These are phyloP conservation scores for Murraya koenigii DNA, from an alignment of 345 rosid species.

Conservation along the genomic window DNA sequence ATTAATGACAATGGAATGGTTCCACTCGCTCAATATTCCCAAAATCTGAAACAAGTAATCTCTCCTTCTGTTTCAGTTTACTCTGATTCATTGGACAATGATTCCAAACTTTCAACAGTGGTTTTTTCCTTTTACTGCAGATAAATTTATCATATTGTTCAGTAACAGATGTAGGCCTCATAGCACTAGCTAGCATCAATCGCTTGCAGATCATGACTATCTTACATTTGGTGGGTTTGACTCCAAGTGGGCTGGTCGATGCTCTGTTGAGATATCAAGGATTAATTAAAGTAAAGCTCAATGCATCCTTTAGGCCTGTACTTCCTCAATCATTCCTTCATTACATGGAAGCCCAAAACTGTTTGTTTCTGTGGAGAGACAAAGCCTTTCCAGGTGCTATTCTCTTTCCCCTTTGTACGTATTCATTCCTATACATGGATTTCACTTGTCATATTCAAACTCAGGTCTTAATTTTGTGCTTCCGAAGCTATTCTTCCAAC, in stretches of 20 bases:
- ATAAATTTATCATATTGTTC: slow-evolving; percentile 58
- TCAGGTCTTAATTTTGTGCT: not conserved
- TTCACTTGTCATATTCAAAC: too few species aligned
- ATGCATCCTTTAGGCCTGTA: slow-evolving; percentile 38
- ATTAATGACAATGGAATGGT: slow-evolving; percentile 61
- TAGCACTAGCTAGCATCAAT: slow-evolving; percentile 57
- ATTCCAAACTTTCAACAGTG: not conserved
- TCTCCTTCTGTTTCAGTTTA: not conserved
- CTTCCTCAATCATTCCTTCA: slow-evolving; percentile 41
- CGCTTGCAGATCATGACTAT: slow-evolving; percentile 57
- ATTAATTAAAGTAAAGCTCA: slow-evolving; percentile 62
- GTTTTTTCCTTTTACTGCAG: slow-evolving; percentile 31
- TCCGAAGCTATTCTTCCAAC: not conserved
- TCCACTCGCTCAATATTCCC: slow-evolving; percentile 62
- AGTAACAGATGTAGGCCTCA: slow-evolving; percentile 60
- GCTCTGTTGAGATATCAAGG: slow-evolving; percentile 59
- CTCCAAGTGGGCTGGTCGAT: slow-evolving; percentile 52
- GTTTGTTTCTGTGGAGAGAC: slow-evolving; percentile 63
- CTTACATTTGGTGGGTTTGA: slow-evolving; percentile 58
- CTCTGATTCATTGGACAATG: not conserved
- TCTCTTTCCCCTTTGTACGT: not conserved
- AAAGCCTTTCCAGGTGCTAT: slow-evolving; percentile 33
- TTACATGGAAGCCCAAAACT: slow-evolving; percentile 50
- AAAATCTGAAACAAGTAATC: slow-evolving; percentile 58
- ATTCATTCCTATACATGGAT: too few species aligned